Base-by-base conservation (phyloP, 371 early-diverging fungal genomes). In the Parasitella parasitica region DNA sequence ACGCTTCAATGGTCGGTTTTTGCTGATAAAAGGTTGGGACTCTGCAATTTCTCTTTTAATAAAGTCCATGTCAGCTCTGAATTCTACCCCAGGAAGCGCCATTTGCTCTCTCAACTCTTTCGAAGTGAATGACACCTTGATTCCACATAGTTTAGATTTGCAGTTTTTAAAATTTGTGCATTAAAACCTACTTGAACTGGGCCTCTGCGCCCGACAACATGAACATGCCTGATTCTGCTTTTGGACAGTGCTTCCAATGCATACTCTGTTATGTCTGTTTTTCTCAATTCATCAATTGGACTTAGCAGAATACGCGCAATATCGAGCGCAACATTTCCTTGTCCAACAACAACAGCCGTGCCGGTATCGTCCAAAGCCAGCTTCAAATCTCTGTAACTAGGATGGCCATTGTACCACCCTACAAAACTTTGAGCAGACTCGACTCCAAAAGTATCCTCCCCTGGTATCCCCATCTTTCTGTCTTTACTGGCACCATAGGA, bases 291-390 rank as follows among this genome's bases (percentile, higher is more conserved):
- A 49, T 92, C 89, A 24, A 90, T 63, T 0, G 91, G 89, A 3
- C 84, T 83, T 57, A 99, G 75, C 28, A 98, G 76, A 24, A 97
- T 86, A 58, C 99, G 81, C 0, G 98, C 97, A 20, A 93, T 86
- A 76, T 98, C 99, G 55, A 98, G 68, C 0, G 98, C 95, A 0
- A 98, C 98, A 68, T 98, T 98, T 9, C 99, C 99, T 53, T 96
- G 93, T 5, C 99, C 99, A 36, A 99, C 80, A 0, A 99, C 82
- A 0, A 91, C 87, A 0, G 89, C 94, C 0, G 88, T 89, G 34
- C 94, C 93, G 0, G 84, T 82, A 12, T 67, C 69, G n/a, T 77
- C 66, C 37, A 95, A 78, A 58, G 92, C 89, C 4, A 85, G 54
- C 15, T 73, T 49, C 56, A 94, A 63, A 16, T 82, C 64, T 32